Evolutionary conservation across 306 rosid genomes (phyloP).

Genomic region (Nissolia schottii): DNA sequence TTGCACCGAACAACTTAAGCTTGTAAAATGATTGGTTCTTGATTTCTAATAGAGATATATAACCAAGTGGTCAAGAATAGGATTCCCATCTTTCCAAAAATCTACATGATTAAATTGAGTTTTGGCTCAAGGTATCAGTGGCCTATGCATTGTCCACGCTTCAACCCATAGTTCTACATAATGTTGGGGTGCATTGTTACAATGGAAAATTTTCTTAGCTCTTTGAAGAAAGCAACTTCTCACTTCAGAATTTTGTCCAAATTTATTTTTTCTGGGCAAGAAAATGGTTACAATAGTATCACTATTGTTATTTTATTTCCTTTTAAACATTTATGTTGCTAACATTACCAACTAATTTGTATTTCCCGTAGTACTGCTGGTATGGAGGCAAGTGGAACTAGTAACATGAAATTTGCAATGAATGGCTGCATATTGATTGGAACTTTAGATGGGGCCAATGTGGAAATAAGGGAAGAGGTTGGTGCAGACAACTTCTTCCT

Average conservation of each 20-base stretch:
- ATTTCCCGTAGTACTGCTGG: conserved; percentile 78
- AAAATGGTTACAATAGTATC: background rate
- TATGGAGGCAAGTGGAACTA: conserved; percentile 99
- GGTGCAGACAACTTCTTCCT: conserved; percentile 93
- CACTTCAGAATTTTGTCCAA: background rate
- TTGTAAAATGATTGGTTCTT: background rate
- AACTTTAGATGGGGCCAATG: conserved; percentile 98
- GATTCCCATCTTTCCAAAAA: background rate
- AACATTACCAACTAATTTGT: conserved; percentile 12
- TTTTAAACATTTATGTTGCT: background rate
- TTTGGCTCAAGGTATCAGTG: background rate
- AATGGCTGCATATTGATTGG: conserved; percentile 94
- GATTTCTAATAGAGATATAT: background rate
- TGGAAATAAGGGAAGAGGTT: conserved; percentile 95
- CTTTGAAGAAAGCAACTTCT: background rate
- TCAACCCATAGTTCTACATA: background rate
- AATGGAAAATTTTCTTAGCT: background rate
- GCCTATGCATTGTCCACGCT: background rate
- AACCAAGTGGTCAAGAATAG: background rate
- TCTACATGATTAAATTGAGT: background rate
- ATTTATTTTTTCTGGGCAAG: background rate
- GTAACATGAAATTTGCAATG: conserved; percentile 99
- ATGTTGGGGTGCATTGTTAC: background rate
- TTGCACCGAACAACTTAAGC: background rate
- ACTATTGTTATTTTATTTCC: background rate